Evolutionary conservation across 78 protist genomes (phyloP).

Genomic region (Tieghemostelium lacteum): DNA sequence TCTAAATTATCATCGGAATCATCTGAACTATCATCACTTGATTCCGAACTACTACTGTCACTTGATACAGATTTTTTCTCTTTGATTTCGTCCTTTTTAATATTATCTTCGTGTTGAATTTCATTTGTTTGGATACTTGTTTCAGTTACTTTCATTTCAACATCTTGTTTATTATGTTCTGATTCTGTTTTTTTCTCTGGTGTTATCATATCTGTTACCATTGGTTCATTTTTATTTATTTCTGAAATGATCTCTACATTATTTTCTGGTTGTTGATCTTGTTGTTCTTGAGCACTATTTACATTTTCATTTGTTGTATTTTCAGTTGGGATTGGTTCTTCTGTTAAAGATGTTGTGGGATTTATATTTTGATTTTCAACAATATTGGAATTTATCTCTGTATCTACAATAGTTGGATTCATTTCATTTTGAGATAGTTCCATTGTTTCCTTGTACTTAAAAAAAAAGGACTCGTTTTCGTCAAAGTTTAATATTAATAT

Average conservation of each 20-base stretch:
- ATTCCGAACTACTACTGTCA: conserved; percentile 14
- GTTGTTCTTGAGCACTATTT: not conserved
- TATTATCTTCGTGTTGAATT: too few relatives aligned
- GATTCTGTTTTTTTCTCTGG: not conserved
- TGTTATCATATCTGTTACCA: not conserved
- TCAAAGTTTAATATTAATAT: too few relatives aligned
- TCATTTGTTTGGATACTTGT: not conserved
- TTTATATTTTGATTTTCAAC: too few relatives aligned
- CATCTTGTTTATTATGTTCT: not conserved
- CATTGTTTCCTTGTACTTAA: too few relatives aligned
- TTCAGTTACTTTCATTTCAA: not conserved
- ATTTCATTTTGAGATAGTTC: too few relatives aligned
- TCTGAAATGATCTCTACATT: not conserved
- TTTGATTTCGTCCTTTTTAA: not conserved
- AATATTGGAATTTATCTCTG: too few relatives aligned
- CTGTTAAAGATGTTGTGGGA: too few relatives aligned
- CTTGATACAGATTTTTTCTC: not conserved
- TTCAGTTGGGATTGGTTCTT: too few relatives aligned
- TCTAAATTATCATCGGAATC: conserved; percentile 41
- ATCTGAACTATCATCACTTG: not conserved
- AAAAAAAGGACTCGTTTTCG: too few relatives aligned
- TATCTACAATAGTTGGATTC: too few relatives aligned
- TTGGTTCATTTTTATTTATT: not conserved
- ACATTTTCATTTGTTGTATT: not conserved
- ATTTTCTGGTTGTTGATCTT: not conserved